Percentiles rank a stretch among this genome's conserved stretches.
These are phyloP conservation scores for Rachicladosporium sp. DNA, from an alignment of 2,329 filamentous ascomycete genomes.

Conservation along the genomic window DNA sequence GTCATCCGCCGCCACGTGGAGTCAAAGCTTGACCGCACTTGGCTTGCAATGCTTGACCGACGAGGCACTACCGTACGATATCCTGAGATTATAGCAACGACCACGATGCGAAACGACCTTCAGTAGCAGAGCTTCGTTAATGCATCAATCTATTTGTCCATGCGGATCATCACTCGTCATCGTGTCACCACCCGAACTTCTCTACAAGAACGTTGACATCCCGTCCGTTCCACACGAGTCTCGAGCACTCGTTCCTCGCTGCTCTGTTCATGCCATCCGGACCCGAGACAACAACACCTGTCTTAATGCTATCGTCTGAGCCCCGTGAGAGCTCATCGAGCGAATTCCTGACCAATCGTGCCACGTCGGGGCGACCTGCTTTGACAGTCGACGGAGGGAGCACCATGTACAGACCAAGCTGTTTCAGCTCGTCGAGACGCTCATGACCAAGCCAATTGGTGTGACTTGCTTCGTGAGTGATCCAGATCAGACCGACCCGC, in stretches of 20 bases:
- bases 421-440: conserved; percentile 37
- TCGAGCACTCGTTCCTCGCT: conserved; percentile 47
- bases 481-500: conserved; percentile 40
- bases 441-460: conserved; percentile 41
- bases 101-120: too few species aligned
- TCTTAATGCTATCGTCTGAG: conserved; percentile 9
- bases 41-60: too few species aligned
- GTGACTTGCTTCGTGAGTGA: conserved; percentile 43
- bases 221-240: conserved; percentile 35
- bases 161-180: too few species aligned
- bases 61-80: too few species aligned
- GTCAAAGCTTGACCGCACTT: too few species aligned
- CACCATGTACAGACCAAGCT: conserved; percentile 39
- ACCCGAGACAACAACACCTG: conserved; percentile 46
- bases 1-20: too few species aligned
- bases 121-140: too few species aligned
- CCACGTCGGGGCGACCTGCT: conserved; percentile 43
- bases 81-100: too few species aligned
- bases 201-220: conserved; percentile 46
- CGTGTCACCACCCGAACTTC: conserved; percentile 53
- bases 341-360: conserved; percentile 29
- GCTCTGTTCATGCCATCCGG: conserved; percentile 49
- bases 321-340: conserved; percentile 17
- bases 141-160: too few species aligned
- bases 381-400: conserved; percentile 44